Evolutionary conservation across 2,329 filamentous ascomycete genomes (phyloP).

Genomic region (Monosporascus sp.): DNA sequence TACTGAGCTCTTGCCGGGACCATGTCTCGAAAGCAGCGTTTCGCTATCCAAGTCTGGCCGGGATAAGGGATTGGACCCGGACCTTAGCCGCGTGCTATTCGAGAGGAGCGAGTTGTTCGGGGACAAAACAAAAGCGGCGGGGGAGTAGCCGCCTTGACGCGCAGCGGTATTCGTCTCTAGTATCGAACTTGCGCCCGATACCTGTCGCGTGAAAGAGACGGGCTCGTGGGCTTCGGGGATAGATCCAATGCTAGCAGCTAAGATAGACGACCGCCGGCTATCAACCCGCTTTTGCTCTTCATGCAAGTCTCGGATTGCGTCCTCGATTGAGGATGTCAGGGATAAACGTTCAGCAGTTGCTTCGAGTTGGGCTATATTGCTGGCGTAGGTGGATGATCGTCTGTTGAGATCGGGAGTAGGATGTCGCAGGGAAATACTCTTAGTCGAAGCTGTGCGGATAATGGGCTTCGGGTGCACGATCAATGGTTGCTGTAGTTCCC

Average conservation of each 20-base stretch:
- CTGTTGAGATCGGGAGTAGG: conserved; percentile 58
- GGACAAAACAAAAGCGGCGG: conserved; percentile 62
- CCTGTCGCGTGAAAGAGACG: conserved; percentile 33
- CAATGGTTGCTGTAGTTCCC: conserved; percentile 10
- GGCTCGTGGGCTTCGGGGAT: conserved; percentile 24
- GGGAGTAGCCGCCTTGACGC: conserved; percentile 65
- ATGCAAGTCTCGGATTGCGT: conserved; percentile 70
- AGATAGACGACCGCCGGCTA: conserved; percentile 58
- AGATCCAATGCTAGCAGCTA: conserved; percentile 41
- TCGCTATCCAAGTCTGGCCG: conserved; percentile 35
- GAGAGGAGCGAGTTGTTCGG: conserved; percentile 57
- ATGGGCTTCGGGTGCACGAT: conserved; percentile 35
- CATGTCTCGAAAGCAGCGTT: conserved; percentile 42
- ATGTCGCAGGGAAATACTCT: conserved; percentile 44
- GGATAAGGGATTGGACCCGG: conserved; percentile 45
- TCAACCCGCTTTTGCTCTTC: conserved; percentile 65
- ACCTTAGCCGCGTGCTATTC: conserved; percentile 40
- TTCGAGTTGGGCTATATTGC: conserved; percentile 69
- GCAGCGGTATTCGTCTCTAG: conserved; percentile 63
- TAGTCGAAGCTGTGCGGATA: conserved; percentile 41
- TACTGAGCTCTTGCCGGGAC: conserved; percentile 49
- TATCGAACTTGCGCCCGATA: conserved; percentile 54
- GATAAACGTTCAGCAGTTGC: conserved; percentile 70
- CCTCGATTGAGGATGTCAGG: conserved; percentile 68
- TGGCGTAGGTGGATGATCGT: conserved; percentile 55